Evolutionary conservation across 108 stramenopile genomes (phyloP), one percentile per base, ranked within the genome.

Genomic region (Parietichytrium sp.): DNA sequence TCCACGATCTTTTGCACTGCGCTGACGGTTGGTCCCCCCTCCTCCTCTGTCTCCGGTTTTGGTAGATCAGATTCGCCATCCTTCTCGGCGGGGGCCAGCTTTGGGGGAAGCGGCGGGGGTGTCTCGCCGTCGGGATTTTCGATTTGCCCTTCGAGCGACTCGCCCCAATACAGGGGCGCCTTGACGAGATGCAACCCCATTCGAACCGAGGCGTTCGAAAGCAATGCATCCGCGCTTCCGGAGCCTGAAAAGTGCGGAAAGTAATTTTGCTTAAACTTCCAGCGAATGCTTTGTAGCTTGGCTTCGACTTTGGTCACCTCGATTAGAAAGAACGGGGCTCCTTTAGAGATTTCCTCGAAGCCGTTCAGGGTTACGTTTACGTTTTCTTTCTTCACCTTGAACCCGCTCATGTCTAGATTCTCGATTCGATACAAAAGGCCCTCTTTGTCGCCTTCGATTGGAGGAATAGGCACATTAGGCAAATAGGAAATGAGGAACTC

Each of bases 391-490:
- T 45, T 33, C 29, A 72, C 20, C 1, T 15, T 72, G 61, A 72
- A 72, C 15, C 15, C 42, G 10, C 61, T 42, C 10, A 72, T 33
- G 1, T 72, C 61, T 6, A 72, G 13, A 20, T 72, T 72, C 6
- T 33, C 61, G 20, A 72, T 72, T n/a, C 61, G 61, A 42, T 72
- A 72, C 61, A 45, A 33, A 23, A 72, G 42, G 10, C 61, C 61
- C 20, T 72, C 61, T 33, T 42, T 33, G 23, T 72, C 61, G 42
- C 61, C 61, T 6, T 33, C 36, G 33, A 72, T 72, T 6, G 61
- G 61, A n/a, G 61, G 61, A 0, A 72, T n/a, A 42, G 4, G 36
- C 29, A 72, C 6, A 6, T 20, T 42, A 7, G 61, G 61, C 10
- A 72, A 42, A 20, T 72, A 42, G 6, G 61, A 72, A 15, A 72